Evolutionary conservation across 2,329 filamentous ascomycete species (phyloP).

Genomic region (Talaromyces sp.): DNA sequence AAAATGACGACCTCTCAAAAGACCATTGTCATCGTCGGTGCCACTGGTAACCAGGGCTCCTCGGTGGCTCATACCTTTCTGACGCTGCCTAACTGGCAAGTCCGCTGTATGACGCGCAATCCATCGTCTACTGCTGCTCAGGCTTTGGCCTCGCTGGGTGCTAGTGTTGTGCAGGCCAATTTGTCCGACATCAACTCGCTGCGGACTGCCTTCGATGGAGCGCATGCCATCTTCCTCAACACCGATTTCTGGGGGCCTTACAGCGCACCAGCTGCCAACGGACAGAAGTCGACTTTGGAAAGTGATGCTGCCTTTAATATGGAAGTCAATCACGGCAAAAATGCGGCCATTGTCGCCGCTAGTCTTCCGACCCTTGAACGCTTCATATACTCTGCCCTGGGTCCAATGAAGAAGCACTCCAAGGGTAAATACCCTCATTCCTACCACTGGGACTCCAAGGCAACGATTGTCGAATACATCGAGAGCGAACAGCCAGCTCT

Average conservation of each 20-base stretch:
- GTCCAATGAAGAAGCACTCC: constrained; percentile 45
- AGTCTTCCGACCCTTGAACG: constrained; percentile 38
- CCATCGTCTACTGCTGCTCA: constrained; percentile 18
- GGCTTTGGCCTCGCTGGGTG: constrained; percentile 18
- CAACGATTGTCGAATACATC: constrained; percentile 29
- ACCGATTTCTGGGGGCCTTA: constrained; percentile 45
- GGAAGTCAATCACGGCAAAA: constrained; percentile 49
- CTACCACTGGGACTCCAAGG: constrained; percentile 49
- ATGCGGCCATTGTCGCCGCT: constrained; percentile 52
- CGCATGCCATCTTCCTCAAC: constrained; percentile 50
- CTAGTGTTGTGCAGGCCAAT: constrained; percentile 24
- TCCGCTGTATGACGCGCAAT: constrained; percentile 29
- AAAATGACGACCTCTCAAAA: not conserved
- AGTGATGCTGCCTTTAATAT: constrained; percentile 36
- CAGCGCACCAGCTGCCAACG: constrained; percentile 16
- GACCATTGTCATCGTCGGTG: constrained; percentile 28
- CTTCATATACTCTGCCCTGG: constrained; percentile 49
- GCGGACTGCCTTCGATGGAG: constrained; percentile 30
- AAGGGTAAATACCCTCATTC: constrained; percentile 42
- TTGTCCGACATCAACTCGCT: constrained; percentile 24
- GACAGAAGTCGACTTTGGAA: not conserved
- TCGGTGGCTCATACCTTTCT: constrained; percentile 19
- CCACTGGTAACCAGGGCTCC: constrained; percentile 29
- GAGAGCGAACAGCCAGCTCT: not conserved
- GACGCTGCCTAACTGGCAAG: constrained; percentile 17